A percentile compares a stretch with the other conserved stretches of the same genome.
These are phyloP conservation scores for Alnus rubra DNA, from an alignment of 306 rosid species.

Conservation along the genomic window DNA sequence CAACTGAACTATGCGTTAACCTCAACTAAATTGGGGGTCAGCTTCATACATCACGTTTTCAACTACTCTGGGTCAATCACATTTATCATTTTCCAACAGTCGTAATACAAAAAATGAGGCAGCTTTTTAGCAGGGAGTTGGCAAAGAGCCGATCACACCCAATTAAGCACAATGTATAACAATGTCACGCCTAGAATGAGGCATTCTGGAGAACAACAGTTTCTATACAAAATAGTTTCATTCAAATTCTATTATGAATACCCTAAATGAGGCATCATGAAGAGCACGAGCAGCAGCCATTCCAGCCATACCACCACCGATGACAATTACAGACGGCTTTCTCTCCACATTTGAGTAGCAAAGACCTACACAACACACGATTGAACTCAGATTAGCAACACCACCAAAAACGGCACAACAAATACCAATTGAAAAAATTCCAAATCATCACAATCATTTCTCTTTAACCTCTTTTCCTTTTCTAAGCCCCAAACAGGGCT, in stretches of 20 bases:
- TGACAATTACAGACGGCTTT: slow-evolving; percentile 89
- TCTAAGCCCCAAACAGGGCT: neutral
- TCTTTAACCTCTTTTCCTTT: neutral
- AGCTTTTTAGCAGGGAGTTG: neutral
- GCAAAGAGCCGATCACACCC: neutral
- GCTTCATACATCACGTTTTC: neutral
- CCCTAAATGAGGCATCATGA: slow-evolving; percentile 87
- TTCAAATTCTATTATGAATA: slow-evolving; percentile 17
- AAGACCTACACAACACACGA: slow-evolving; percentile 43
- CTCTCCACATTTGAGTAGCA: slow-evolving; percentile 52
- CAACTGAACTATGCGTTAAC: neutral
- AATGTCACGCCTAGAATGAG: neutral
- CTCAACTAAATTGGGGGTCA: neutral
- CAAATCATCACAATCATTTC: neutral
- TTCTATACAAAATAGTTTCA: neutral
- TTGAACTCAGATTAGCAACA: slow-evolving; percentile 13
- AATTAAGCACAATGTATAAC: neutral
- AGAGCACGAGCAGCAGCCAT: slow-evolving; percentile 94
- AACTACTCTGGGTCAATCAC: neutral
- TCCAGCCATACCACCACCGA: slow-evolving; percentile 96
- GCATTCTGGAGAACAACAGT: neutral
- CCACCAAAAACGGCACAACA: neutral
- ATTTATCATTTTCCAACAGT: neutral
- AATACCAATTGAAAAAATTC: slow-evolving; percentile 1
- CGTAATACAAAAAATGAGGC: neutral